Percentiles rank a stretch among this genome's conserved stretches.
Evolutionary conservation across 139 green algal species (phyloP).

Genomic region (Klebsormidium nitens): DNA sequence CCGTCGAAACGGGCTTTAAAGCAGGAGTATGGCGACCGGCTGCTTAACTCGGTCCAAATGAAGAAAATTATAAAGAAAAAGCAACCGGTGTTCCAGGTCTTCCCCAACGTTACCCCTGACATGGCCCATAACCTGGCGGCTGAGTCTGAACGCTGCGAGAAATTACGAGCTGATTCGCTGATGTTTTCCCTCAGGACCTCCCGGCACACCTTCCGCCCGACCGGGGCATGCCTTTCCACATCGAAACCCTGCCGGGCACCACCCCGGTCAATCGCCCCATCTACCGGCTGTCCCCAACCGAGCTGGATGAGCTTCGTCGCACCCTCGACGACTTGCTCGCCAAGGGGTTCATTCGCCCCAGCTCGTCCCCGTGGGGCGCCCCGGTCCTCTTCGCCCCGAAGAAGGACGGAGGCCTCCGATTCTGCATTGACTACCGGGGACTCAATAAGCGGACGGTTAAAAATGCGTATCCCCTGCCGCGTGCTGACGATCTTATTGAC

Average conservation of each 20-base stretch:
- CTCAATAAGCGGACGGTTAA: slow-evolving; percentile 50
- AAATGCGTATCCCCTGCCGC: slow-evolving; percentile 50
- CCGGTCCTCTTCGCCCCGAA: slow-evolving; percentile 54
- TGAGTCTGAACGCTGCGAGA: no score
- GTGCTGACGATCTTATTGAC: slow-evolving; percentile 44
- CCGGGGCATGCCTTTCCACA: slow-evolving; percentile 18
- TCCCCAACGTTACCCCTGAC: no score
- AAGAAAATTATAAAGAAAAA: no score
- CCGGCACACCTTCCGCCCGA: slow-evolving; percentile 11
- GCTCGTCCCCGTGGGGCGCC: slow-evolving; percentile 43
- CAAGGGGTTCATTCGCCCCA: slow-evolving; percentile 31
- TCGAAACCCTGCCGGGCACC: slow-evolving; percentile 10
- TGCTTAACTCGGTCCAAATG: no score
- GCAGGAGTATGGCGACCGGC: no score
- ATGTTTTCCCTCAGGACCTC: slow-evolving; percentile 10
- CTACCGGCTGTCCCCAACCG: slow-evolving; percentile 42
- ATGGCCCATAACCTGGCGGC: no score
- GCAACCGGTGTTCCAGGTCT: no score
- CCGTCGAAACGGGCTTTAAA: no score
- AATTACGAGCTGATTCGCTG: no score
- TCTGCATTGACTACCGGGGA: slow-evolving; percentile 54
- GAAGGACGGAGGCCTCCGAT: slow-evolving; percentile 46
- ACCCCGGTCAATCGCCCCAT: slow-evolving; percentile 7
- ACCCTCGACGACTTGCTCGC: slow-evolving; percentile 49
- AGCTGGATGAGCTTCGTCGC: slow-evolving; percentile 46